Evolutionary conservation across 176 grass and related monocot species (phyloP), one percentile per base, ranked within the genome.

Genomic region (Triticum monococcum): DNA sequence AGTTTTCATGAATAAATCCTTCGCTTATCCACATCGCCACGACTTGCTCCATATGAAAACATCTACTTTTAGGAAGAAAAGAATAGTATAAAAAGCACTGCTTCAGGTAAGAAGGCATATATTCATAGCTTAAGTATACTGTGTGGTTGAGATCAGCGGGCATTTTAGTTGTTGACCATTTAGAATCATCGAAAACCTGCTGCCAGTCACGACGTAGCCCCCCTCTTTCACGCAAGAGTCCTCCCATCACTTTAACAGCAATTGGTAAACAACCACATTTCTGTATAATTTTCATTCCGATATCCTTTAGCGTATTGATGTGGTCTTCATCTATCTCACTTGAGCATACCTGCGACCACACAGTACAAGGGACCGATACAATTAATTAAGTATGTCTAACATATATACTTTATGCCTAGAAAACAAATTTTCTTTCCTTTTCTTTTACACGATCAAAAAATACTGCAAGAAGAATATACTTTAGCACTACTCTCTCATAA

Each of bases 21-120:
- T 60, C 57, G 0, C 57, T 60, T 0, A 60, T 9, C 57, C 57
- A 60, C 20, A 60, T 60, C 7, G 20, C 20, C 0, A 23, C 20
- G 0, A 60, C 57, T 60, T 3, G 0, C 1, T 1, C 5, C 6
- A 9, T 9, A 60, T 0, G 0, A 60, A 60, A 60, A 0, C 0
- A 1, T 60, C 1, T n/a, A 60, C 8, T 59, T 22, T 9, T 59
- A 22, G 56, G 56, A 18, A 59, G 56, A 59, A 59, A 0, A 16
- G 18, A 59, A 0, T 59, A 59, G 7, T 59, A 59, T 0, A 59
- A 0, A 59, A 59, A 59, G 18, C 56, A 59, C 56, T 59, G 56
- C 56, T 59, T 59, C 7, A 59, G 0, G 16, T 59, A 59, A 3
- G 18, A 5, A 22, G 56, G 56, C 56, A 59, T 20, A 59, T n/a